Evolutionary conservation across 2,329 filamentous ascomycete genomes (phyloP), one percentile per base, ranked within the genome.

Genomic region (Aspergillus sojae): DNA sequence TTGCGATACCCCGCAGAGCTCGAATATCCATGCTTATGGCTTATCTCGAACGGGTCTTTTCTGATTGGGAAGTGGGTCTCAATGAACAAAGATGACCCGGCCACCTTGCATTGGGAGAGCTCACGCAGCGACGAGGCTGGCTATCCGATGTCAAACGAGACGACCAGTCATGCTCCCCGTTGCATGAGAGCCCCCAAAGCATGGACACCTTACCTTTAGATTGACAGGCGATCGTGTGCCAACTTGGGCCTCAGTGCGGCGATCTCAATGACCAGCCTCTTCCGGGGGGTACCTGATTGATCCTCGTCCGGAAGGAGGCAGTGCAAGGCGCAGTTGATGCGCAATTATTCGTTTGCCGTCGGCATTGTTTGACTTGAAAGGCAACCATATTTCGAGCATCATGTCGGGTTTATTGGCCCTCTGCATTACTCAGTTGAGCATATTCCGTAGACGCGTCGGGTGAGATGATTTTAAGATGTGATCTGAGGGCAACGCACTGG

Each of bases 291-390:
- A 46, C 10, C 43, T 46, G 26, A 28, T 30, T 19, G 46, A 52
- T 52, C 48, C 48, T 52, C 48, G 16, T 52, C n/a, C 26, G 26
- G 6, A 55, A n/a, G 7, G 52, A 32, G 52, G 52, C 52, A 55
- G 52, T 55, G 52, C 52, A 55, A 55, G 52, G 52, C 52, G 52
- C 52, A 19, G 21, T 26, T 55, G 19, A 30, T 9, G 48, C 48
- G 48, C 48, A n/a, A n/a, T n/a, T 14, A 26, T 34, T 32, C 9
- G 11, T 52, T 16, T 52, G 48, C 7, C 28, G 14, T 32, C 9
- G n/a, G 19, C 26, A 52, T 26, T 32, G 21, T n/a, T 21, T 16
- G 9, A n/a, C 12, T 41, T 9, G 6, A 39, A 36, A 55, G 52
- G 52, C 52, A 39, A 26, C 52, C 30, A 36, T 14, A 12, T 55